A percentile compares a stretch with the other conserved stretches of the same genome.
Conservation (phyloP, 176 grass and related monocot species). For the Ampelocalamus luodianensis region DNA sequence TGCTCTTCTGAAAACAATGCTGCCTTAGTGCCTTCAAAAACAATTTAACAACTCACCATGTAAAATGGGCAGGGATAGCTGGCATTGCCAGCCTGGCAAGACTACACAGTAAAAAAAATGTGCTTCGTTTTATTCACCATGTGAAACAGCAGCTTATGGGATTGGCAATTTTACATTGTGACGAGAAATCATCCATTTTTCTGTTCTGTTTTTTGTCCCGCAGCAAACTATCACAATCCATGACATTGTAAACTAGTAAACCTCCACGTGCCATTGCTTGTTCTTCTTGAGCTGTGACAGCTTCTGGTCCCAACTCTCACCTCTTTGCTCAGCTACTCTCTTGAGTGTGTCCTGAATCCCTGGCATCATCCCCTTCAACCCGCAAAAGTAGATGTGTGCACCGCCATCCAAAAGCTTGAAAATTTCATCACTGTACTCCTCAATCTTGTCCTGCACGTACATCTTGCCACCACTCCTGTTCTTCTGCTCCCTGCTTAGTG, state of each 20-base stretch:
- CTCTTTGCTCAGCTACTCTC: constrained; percentile 87
- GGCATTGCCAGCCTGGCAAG: too few relatives aligned
- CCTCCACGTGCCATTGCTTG: constrained; percentile 96
- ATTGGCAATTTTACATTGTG: constrained; percentile 5
- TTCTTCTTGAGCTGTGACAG: constrained; percentile 86
- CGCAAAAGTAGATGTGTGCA: constrained; percentile 89
- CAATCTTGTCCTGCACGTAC: constrained; percentile 97
- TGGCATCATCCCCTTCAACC: constrained; percentile 98
- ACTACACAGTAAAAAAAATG: not conserved
- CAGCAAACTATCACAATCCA: constrained; percentile 29
- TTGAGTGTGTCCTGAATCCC: constrained; percentile 88
- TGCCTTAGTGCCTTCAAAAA: not conserved
- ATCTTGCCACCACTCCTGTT: constrained; percentile 84
- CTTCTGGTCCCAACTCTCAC: constrained; percentile 91
- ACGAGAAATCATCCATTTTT: not conserved
- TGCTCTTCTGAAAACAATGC: not conserved
- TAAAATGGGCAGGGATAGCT: not conserved
- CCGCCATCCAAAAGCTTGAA: constrained; percentile 82
- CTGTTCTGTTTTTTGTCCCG: not conserved
- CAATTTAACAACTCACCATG: not conserved
- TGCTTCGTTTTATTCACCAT: constrained; percentile 42
- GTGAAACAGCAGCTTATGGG: constrained; percentile 35
- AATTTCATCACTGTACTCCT: constrained; percentile 90
- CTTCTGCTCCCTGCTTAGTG: constrained; percentile 82
- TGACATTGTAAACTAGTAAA: constrained; percentile 51